Evolutionary conservation across 2,329 filamentous ascomycete genomes (phyloP).

Genomic region (Sordariomycetes sp.): DNA sequence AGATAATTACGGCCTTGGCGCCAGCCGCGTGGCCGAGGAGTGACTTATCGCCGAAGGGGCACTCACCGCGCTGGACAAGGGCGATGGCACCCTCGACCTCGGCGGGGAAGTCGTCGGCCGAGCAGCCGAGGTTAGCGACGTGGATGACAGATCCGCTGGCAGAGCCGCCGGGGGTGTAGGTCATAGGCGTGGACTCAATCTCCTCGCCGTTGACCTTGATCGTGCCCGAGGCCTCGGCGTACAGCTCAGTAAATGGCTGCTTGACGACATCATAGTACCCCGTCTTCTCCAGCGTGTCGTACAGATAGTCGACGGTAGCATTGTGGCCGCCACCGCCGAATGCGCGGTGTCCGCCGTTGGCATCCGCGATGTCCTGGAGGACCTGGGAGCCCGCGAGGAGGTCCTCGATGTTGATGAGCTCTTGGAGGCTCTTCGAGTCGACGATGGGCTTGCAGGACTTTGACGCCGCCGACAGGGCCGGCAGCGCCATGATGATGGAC

Average conservation of each 20-base stretch:
- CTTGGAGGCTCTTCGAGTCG: slow-evolving; percentile 22
- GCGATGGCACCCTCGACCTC: slow-evolving; percentile 41
- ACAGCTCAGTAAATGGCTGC: slow-evolving; percentile 28
- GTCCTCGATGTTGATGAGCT: slow-evolving; percentile 22
- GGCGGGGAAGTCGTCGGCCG: slow-evolving; percentile 35
- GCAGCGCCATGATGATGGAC: slow-evolving; percentile 13
- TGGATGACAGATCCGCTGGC: slow-evolving; percentile 25
- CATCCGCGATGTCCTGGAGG: slow-evolving; percentile 28
- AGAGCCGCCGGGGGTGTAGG: slow-evolving; percentile 36
- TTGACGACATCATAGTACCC: slow-evolving; percentile 28
- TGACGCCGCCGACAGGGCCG: slow-evolving; percentile 6
- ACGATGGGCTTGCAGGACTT: slow-evolving; percentile 16
- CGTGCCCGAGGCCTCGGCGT: slow-evolving; percentile 16
- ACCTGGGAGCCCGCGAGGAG: slow-evolving; percentile 28
- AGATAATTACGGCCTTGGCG: slow-evolving; percentile 42
- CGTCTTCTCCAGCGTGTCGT: slow-evolving; percentile 21
- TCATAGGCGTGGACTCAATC: slow-evolving; percentile 18
- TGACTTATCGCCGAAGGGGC: slow-evolving; percentile 45
- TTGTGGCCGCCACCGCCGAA: slow-evolving; percentile 31
- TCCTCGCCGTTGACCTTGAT: slow-evolving; percentile 16
- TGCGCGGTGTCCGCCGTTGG: slow-evolving; percentile 25
- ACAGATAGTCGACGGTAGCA: slow-evolving; percentile 29
- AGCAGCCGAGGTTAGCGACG: slow-evolving; percentile 40
- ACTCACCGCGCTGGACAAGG: slow-evolving; percentile 44
- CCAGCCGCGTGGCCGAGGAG: slow-evolving; percentile 40